These are phyloP conservation scores for Chlamydomonas urium DNA, from an alignment of 139 green algal genomes.

Conservation along the genomic window DNA sequence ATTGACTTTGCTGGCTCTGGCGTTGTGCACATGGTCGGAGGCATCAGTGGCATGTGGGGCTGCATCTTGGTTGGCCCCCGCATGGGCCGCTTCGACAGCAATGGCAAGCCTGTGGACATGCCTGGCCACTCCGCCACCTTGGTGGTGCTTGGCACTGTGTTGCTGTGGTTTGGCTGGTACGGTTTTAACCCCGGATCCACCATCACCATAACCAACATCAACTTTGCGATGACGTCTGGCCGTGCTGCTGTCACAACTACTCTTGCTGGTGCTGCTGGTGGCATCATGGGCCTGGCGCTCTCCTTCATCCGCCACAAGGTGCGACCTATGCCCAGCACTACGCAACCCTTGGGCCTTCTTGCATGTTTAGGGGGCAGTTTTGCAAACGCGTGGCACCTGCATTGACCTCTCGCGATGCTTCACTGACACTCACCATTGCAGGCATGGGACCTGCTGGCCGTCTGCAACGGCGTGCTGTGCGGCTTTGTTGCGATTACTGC, in stretches of 20 bases:
- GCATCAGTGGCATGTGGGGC: slow-evolving; percentile 38
- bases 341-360: neutral
- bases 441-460: slow-evolving; percentile 66
- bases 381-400: neutral
- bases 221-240: slow-evolving; percentile 6
- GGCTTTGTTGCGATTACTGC: slow-evolving; percentile 72
- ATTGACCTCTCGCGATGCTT: neutral
- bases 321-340: slow-evolving; percentile 23
- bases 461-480: slow-evolving; percentile 65
- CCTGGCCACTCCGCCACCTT: slow-evolving; percentile 53
- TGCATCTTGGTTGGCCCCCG: slow-evolving; percentile 85
- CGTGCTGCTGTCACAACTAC: slow-evolving; percentile 72
- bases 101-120: slow-evolving; percentile 70
- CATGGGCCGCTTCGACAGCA: slow-evolving; percentile 84
- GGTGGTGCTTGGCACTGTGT: slow-evolving; percentile 56
- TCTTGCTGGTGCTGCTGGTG: slow-evolving; percentile 40
- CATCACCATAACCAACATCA: slow-evolving; percentile 39
- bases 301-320: slow-evolving; percentile 26
- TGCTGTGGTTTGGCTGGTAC: slow-evolving; percentile 91
- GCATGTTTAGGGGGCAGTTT: neutral
- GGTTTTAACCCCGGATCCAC: slow-evolving; percentile 55
- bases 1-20: slow-evolving; percentile 71
- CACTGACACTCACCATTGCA: slow-evolving; percentile 1
- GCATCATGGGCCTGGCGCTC: slow-evolving; percentile 24
- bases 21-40: slow-evolving; percentile 79